Percentiles rank a stretch among this genome's conserved stretches.
These are phyloP conservation scores for Cutaneotrichosporon spelunceum DNA, from an alignment of 1,284 basidiomycete species.

Conservation along the genomic window DNA sequence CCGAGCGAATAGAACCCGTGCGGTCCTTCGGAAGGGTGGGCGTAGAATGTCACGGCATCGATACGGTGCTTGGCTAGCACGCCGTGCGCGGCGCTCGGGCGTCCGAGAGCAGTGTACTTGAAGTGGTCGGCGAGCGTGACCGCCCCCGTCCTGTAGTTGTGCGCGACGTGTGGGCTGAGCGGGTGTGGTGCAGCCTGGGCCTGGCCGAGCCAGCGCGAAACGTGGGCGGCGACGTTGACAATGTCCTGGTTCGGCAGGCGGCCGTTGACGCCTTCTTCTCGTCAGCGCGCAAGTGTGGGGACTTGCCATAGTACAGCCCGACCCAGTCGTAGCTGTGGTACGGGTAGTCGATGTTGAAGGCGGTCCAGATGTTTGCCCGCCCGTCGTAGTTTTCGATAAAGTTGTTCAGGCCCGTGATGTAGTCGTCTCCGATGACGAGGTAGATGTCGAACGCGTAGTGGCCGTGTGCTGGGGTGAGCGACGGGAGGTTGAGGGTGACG, in stretches of 20 bases:
- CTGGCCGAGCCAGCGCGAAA: slow-evolving; percentile 67
- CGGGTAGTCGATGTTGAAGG: slow-evolving; percentile 90
- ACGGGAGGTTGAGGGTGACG: background rate
- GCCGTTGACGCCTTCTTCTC: slow-evolving; percentile 85
- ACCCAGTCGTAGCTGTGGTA: slow-evolving; percentile 94
- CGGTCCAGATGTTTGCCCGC: slow-evolving; percentile 86
- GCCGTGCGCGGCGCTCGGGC: slow-evolving; percentile 52
- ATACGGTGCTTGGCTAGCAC: slow-evolving; percentile 68
- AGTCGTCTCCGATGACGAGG: slow-evolving; percentile 83
- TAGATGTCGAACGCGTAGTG: slow-evolving; percentile 93
- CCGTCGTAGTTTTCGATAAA: slow-evolving; percentile 84
- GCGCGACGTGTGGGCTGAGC: slow-evolving; percentile 51
- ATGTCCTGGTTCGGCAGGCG: slow-evolving; percentile 94
- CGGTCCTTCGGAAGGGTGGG: slow-evolving; percentile 79
- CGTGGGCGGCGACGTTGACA: slow-evolving; percentile 73
- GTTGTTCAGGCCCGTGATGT: slow-evolving; percentile 86
- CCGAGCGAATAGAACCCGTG: slow-evolving; percentile 94
- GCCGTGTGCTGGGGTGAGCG: slow-evolving; percentile 63
- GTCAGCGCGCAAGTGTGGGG: slow-evolving; percentile 3
- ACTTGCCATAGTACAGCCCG: slow-evolving; percentile 80
- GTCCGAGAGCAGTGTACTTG: slow-evolving; percentile 42
- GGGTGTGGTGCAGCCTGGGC: slow-evolving; percentile 76
- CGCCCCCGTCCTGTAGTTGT: slow-evolving; percentile 27
- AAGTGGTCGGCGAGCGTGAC: slow-evolving; percentile 43
- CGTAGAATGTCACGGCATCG: slow-evolving; percentile 88